phyloP scores from a whole-genome alignment of 352 stramenopile species.

The Globisporangium megalacanthum region DNA sequence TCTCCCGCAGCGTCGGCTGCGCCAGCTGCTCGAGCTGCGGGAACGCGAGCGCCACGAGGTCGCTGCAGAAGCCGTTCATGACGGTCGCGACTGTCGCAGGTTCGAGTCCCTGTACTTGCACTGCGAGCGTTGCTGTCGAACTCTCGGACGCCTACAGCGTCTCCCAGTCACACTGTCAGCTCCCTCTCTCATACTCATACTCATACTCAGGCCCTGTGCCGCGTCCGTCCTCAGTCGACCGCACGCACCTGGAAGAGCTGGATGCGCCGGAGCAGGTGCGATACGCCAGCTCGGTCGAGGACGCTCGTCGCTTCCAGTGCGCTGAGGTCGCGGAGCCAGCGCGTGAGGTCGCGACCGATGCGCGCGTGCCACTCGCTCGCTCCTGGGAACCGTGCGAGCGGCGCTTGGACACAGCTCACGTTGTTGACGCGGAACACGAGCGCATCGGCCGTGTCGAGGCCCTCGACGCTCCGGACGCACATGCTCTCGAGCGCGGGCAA shows the following conservation, averaged over 20 bases:
- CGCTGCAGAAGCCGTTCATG: conserved; percentile 49
- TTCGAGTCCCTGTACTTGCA: conserved; percentile 25
- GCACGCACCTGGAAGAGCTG: conserved; percentile 24
- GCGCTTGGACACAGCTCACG: conserved; percentile 52
- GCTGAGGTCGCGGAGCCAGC: conserved; percentile 36
- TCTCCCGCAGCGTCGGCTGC: conserved; percentile 41
- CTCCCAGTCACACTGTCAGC: not conserved
- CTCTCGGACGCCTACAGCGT: not conserved
- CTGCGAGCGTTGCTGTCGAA: not conserved
- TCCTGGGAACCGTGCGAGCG: conserved; percentile 37
- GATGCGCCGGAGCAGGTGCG: conserved; percentile 33
- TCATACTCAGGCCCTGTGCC: too few relatives aligned
- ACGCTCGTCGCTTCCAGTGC: conserved; percentile 38
- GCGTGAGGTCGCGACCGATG: conserved; percentile 28
- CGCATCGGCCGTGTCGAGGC: conserved; percentile 36
- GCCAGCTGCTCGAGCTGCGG: conserved; percentile 47
- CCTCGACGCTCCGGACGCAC: conserved; percentile 37
- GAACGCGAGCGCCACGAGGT: conserved; percentile 42
- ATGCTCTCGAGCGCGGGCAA: conserved; percentile 44
- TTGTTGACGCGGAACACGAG: conserved; percentile 73
- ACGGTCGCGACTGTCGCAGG: conserved; percentile 38
- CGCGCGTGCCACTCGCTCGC: conserved; percentile 28
- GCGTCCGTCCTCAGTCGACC: too few relatives aligned
- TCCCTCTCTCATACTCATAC: not conserved
- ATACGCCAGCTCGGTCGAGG: conserved; percentile 38